Conservation (phyloP, 2,329 filamentous ascomycete species). For the Fusarium floridanum region DNA sequence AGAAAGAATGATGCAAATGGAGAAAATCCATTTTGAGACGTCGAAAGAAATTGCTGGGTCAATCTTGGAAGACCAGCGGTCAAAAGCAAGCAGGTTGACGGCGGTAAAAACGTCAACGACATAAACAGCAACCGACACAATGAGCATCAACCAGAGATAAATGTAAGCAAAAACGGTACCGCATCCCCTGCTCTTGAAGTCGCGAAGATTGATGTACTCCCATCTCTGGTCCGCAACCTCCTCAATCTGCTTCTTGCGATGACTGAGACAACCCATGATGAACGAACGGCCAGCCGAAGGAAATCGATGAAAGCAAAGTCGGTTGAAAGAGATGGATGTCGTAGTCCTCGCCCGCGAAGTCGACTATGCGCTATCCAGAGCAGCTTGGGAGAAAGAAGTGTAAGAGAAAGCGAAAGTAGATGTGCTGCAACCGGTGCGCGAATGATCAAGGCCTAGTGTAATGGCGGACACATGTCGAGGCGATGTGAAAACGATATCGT, state of each 20-base stretch:
- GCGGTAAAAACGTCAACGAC: constrained; percentile 93
- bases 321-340: constrained; percentile 49
- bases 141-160: constrained; percentile 84
- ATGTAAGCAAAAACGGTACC: constrained; percentile 83
- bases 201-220: constrained; percentile 83
- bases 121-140: constrained; percentile 87
- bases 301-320: constrained; percentile 23
- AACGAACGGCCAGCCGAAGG: constrained; percentile 24
- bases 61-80: constrained; percentile 89
- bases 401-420: constrained; percentile 29
- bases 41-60: constrained; percentile 81
- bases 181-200: constrained; percentile 88
- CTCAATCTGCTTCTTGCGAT: constrained; percentile 71
- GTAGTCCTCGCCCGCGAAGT: constrained; percentile 64
- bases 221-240: constrained; percentile 89
- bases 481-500: constrained; percentile 11
- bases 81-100: constrained; percentile 88
- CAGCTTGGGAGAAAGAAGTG: constrained; percentile 18
- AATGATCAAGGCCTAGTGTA: constrained; percentile 24
- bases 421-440: constrained; percentile 41
- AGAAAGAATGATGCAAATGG: constrained; percentile 90
- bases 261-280: constrained; percentile 75
- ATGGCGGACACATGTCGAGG: constrained; percentile 30
- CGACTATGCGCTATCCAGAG: constrained; percentile 54
- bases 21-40: constrained; percentile 95